Conservation (phyloP, 495 filamentous ascomycete species). For the Jackrogersella multiformis region DNA sequence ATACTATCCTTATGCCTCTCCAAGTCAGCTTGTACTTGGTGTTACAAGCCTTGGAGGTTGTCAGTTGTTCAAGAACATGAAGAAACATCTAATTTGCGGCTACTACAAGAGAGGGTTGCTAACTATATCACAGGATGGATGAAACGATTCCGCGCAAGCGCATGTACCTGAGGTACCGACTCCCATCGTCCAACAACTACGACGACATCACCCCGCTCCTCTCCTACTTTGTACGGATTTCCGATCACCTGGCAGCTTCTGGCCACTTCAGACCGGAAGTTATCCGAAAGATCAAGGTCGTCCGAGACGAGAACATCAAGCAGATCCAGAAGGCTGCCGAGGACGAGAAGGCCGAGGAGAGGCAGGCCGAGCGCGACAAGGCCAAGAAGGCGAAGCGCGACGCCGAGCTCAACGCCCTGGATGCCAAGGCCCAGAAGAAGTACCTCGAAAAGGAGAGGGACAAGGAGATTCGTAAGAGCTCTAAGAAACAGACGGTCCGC, state of each 20-base stretch:
- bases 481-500: conserved; percentile 73
- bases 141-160: conserved; percentile 89
- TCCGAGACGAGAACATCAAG: conserved; percentile 82
- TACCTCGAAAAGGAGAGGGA: conserved; percentile 91
- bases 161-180: conserved; percentile 74
- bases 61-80: no score
- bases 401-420: conserved; percentile 78
- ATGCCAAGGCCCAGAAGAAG: conserved; percentile 93
- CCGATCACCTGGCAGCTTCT: conserved; percentile 77
- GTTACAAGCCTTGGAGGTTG: no score
- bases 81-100: not conserved
- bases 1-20: not conserved
- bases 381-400: conserved; percentile 94
- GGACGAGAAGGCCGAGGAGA: conserved; percentile 94
- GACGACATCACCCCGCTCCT: conserved; percentile 77
- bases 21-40: no score
- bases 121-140: conserved; percentile 69
- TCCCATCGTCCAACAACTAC: conserved; percentile 74
- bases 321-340: conserved; percentile 84
- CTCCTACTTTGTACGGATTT: conserved; percentile 80
- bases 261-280: conserved; percentile 93
- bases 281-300: conserved; percentile 78
- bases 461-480: conserved; percentile 75
- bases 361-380: conserved; percentile 78
- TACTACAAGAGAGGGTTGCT: conserved; percentile 32